Evolutionary conservation across 2,329 filamentous ascomycete genomes (phyloP).

Genomic region (Nemania abortiva): DNA sequence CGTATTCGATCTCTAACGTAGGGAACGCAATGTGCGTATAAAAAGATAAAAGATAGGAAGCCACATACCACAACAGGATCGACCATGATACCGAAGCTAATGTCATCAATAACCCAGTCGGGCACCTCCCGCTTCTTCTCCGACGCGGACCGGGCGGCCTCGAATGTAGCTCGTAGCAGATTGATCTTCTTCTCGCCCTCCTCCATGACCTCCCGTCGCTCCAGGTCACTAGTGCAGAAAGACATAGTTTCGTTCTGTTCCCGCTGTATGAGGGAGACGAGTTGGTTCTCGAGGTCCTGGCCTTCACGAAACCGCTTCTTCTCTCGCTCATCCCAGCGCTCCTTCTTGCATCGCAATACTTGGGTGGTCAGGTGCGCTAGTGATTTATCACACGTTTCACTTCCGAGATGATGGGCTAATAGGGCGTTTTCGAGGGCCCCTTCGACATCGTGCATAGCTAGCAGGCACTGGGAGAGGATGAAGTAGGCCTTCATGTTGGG

Average conservation of each 20-base stretch:
- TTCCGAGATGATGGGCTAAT: conserved; percentile 78
- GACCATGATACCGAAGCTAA: conserved; percentile 79
- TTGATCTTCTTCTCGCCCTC: conserved; percentile 63
- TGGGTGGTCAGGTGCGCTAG: conserved; percentile 77
- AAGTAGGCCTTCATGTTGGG: conserved; percentile 84
- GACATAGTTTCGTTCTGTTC: conserved; percentile 59
- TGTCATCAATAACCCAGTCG: conserved; percentile 82
- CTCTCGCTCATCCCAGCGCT: conserved; percentile 84
- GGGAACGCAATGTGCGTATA: background rate
- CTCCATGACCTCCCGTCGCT: conserved; percentile 60
- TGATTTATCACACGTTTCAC: conserved; percentile 72
- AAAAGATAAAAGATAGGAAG: background rate
- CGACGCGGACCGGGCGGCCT: conserved; percentile 59
- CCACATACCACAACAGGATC: conserved; percentile 71
- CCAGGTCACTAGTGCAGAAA: conserved; percentile 50
- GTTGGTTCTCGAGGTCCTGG: conserved; percentile 69
- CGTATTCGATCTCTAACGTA: background rate
- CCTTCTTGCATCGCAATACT: conserved; percentile 85
- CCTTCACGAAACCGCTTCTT: conserved; percentile 67
- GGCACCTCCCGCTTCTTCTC: conserved; percentile 72
- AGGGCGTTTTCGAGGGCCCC: conserved; percentile 78
- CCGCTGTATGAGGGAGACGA: conserved; percentile 64
- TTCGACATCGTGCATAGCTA: conserved; percentile 77
- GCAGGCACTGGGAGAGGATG: conserved; percentile 84
- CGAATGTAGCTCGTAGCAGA: conserved; percentile 63